These are phyloP conservation scores for Pichia cactophila DNA, from an alignment of 1,139 yeast species.

Conservation along the genomic window DNA sequence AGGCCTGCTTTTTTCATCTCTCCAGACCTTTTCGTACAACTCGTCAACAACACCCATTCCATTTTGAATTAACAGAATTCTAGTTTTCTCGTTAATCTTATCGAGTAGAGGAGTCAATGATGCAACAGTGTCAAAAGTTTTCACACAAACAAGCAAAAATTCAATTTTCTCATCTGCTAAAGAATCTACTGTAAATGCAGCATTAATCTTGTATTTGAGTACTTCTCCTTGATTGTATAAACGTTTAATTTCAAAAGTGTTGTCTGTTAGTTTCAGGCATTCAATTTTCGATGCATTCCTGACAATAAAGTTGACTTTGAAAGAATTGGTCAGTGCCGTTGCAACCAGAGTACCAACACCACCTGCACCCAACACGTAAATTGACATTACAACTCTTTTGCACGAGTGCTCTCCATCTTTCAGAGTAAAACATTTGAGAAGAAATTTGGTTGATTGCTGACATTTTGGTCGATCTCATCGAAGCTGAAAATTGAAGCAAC, in stretches of 20 bases:
- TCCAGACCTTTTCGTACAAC: slow-evolving; percentile 51
- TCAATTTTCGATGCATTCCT: slow-evolving; percentile 21
- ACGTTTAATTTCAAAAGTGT: slow-evolving; percentile 20
- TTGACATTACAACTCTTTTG: slow-evolving; percentile 9
- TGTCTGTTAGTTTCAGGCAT: slow-evolving; percentile 14
- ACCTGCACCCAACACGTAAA: slow-evolving; percentile 28
- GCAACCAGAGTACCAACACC: slow-evolving; percentile 26
- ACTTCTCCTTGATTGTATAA: slow-evolving; percentile 18
- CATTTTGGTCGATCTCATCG: no score
- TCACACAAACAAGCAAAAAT: slow-evolving; percentile 27
- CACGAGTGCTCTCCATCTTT: no score
- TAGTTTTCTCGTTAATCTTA: slow-evolving; percentile 32
- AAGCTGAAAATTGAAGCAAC: no score
- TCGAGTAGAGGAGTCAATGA: slow-evolving; percentile 21
- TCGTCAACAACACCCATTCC: slow-evolving; percentile 60
- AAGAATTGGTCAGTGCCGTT: slow-evolving; percentile 16
- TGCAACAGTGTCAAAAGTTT: slow-evolving; percentile 26
- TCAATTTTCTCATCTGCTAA: slow-evolving; percentile 19
- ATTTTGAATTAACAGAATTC: slow-evolving; percentile 64
- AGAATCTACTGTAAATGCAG: slow-evolving; percentile 14
- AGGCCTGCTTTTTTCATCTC: slow-evolving; percentile 39
- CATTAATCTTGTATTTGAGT: slow-evolving; percentile 13
- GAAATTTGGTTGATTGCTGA: no score
- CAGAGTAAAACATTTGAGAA: no score
- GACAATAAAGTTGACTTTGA: slow-evolving; percentile 23